Evolutionary conservation across 306 rosid species (phyloP).

Genomic region (Lablab purpureus): DNA sequence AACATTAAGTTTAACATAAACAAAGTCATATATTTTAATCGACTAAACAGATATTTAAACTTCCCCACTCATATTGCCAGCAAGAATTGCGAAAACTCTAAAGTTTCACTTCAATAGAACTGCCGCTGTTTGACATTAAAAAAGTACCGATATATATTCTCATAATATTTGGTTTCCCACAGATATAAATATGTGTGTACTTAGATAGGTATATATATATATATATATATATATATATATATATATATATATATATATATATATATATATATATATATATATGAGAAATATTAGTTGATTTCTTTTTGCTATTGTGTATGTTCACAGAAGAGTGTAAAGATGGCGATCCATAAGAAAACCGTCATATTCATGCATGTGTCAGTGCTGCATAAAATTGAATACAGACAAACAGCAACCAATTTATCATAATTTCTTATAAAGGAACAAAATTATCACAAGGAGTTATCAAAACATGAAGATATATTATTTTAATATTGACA

Average conservation of each 20-base stretch:
- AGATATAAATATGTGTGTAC: too few relatives aligned
- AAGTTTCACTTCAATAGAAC: neutral
- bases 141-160: neutral
- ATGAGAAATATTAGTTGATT: neutral
- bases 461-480: constrained; percentile 21
- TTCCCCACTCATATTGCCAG: neutral
- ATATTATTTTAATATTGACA: constrained; percentile 31
- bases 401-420: constrained; percentile 39
- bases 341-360: neutral
- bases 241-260: too few relatives aligned
- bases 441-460: neutral
- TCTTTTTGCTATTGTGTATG: too few relatives aligned
- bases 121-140: neutral
- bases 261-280: too few relatives aligned
- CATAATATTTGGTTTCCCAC: neutral
- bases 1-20: too few relatives aligned
- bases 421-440: constrained; percentile 2
- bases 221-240: too few relatives aligned
- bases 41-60: neutral
- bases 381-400: constrained; percentile 35
- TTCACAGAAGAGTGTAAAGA: constrained; percentile 21
- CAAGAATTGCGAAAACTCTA: neutral
- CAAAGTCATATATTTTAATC: too few relatives aligned
- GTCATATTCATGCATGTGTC: constrained; percentile 52
- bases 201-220: too few relatives aligned